Percentiles rank a stretch among this genome's conserved stretches.
Evolutionary conservation across 2,329 filamentous ascomycete species (phyloP).

Genomic region (Alternaria triticimaculans): DNA sequence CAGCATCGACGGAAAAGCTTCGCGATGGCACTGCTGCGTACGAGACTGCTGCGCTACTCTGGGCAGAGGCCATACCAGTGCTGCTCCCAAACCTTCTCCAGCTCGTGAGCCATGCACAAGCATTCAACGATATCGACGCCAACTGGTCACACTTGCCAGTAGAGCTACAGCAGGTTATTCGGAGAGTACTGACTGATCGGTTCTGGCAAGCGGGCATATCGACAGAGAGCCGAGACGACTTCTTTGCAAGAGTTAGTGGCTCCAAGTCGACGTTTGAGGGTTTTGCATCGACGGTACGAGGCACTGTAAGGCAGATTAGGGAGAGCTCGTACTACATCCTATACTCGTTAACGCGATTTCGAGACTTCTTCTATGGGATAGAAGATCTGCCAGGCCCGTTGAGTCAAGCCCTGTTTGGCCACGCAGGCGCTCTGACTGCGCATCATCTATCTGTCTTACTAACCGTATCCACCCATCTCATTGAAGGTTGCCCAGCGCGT

Average conservation of each 20-base stretch:
- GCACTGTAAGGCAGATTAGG: slow-evolving; percentile 84
- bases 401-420: slow-evolving; percentile 81
- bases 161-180: slow-evolving; percentile 79
- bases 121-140: slow-evolving; percentile 78
- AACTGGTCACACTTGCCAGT: slow-evolving; percentile 81
- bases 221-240: slow-evolving; percentile 92
- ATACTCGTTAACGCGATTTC: slow-evolving; percentile 88
- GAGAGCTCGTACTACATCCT: slow-evolving; percentile 95
- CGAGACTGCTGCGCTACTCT: slow-evolving; percentile 78
- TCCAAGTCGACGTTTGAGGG: slow-evolving; percentile 92
- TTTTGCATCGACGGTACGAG: slow-evolving; percentile 89
- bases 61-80: slow-evolving; percentile 80
- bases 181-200: slow-evolving; percentile 85
- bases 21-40: slow-evolving; percentile 76
- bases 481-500: slow-evolving; percentile 87
- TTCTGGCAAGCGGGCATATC: slow-evolving; percentile 99
- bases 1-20: slow-evolving; percentile 88
- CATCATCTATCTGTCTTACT: slow-evolving; percentile 95
- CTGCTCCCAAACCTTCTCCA: slow-evolving; percentile 88
- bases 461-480: slow-evolving; percentile 84
- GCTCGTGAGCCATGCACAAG: slow-evolving; percentile 87
- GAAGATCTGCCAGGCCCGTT: slow-evolving; percentile 81
- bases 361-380: slow-evolving; percentile 90
- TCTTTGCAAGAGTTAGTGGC: slow-evolving; percentile 88
- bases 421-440: slow-evolving; percentile 82